phyloP scores from a whole-genome alignment of 768 basidiomycete genomes.

The Suillus cothurnatus region DNA sequence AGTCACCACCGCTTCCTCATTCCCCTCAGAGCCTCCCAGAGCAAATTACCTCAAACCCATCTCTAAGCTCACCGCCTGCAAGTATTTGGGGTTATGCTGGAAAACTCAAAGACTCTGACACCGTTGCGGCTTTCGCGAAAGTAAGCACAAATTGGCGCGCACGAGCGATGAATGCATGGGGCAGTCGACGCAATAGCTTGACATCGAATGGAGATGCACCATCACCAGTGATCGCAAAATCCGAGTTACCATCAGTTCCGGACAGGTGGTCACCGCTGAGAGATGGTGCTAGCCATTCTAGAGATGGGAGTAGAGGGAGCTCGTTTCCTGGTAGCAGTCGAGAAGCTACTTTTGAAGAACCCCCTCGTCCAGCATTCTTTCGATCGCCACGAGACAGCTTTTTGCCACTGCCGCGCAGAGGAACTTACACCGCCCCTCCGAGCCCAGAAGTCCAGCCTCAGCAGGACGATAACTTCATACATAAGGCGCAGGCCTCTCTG shows the following conservation, averaged over 20 bases:
- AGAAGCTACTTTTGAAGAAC: constrained; percentile 48
- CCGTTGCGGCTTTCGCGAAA: constrained; percentile 70
- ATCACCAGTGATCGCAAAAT: constrained; percentile 23
- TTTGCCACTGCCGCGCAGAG: constrained; percentile 39
- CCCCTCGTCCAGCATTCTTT: constrained; percentile 60
- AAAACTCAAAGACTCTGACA: constrained; percentile 72
- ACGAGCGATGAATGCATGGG: constrained; percentile 45
- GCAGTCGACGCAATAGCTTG: constrained; percentile 22
- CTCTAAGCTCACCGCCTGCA: constrained; percentile 28
- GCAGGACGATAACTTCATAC: constrained; percentile 35
- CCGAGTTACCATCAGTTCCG: constrained; percentile 18
- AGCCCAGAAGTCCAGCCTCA: constrained; percentile 30
- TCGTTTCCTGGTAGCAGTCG: constrained; percentile 43
- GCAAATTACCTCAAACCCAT: background rate
- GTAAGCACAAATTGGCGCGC: constrained; percentile 78
- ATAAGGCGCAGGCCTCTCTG: constrained; percentile 41
- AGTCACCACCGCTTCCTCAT: constrained; percentile 21
- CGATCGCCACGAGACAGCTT: constrained; percentile 59
- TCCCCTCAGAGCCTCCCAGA: constrained; percentile 16
- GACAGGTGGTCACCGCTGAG: constrained; percentile 4
- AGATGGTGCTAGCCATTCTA: background rate
- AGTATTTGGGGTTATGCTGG: constrained; percentile 72
- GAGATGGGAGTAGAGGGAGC: constrained; percentile 33
- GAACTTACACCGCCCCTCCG: constrained; percentile 29
- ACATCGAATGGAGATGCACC: constrained; percentile 8